Evolutionary conservation across 2,329 filamentous ascomycete species (phyloP).

Genomic region (Trichoderma pleuroti): DNA sequence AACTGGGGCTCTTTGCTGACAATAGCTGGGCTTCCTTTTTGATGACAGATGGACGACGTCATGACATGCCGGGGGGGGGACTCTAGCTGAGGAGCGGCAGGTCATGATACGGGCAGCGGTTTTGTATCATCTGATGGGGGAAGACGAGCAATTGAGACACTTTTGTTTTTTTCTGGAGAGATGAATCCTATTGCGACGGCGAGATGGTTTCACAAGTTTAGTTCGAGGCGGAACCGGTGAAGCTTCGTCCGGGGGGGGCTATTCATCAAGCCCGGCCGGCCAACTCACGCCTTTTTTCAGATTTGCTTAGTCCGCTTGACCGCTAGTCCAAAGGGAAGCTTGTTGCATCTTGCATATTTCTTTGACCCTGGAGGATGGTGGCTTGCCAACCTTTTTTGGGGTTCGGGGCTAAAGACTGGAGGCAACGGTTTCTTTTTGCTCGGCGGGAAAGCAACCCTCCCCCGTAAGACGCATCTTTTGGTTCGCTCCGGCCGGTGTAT

Average conservation of each 20-base stretch:
- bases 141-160: not conserved
- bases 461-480: not conserved
- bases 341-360: not conserved
- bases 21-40: not conserved
- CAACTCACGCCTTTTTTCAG: too few relatives aligned
- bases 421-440: not conserved
- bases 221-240: constrained; percentile 1
- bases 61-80: not conserved
- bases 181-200: not conserved
- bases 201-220: not conserved
- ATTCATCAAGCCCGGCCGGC: not conserved
- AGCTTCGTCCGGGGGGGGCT: not conserved
- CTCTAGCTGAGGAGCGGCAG: constrained; percentile 16
- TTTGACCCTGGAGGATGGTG: not conserved
- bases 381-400: not conserved
- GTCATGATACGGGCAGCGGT: constrained; percentile 1
- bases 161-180: not conserved
- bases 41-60: constrained; percentile 9
- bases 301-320: constrained; percentile 4
- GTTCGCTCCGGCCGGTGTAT: not conserved
- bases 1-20: constrained; percentile 8
- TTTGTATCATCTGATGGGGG: not conserved
- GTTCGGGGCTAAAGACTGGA: not conserved
- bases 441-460: not conserved
- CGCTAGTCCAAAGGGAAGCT: not conserved